Percentiles rank a stretch among this genome's conserved stretches.
Conservation (phyloP, 768 basidiomycete genomes). For the Astraeus odoratus region DNA sequence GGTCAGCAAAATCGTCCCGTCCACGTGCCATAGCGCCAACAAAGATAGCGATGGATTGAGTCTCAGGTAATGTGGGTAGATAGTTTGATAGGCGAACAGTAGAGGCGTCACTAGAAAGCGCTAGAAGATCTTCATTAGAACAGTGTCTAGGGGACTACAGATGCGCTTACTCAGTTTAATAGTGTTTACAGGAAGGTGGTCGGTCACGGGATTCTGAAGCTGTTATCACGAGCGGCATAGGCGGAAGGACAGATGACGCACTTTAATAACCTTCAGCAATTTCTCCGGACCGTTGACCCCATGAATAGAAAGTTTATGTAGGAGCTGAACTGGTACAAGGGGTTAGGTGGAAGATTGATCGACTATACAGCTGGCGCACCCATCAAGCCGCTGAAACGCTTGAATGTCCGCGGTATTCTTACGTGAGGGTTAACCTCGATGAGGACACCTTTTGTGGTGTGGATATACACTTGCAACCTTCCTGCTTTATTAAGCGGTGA, state of each 20-base stretch:
- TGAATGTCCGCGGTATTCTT: slow-evolving; percentile 96
- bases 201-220: slow-evolving; percentile 81
- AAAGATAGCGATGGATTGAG: slow-evolving; percentile 89
- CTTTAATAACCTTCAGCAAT: slow-evolving; percentile 94
- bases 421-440: slow-evolving; percentile 99
- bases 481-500: slow-evolving; percentile 98
- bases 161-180: slow-evolving; percentile 81
- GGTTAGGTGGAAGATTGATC: slow-evolving; percentile 3
- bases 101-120: slow-evolving; percentile 87
- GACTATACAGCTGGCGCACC: slow-evolving; percentile 45
- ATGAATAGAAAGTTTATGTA: slow-evolving; percentile 92
- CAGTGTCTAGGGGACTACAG: background rate
- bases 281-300: slow-evolving; percentile 97
- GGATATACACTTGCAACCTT: slow-evolving; percentile 93
- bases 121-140: slow-evolving; percentile 33
- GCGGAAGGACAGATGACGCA: slow-evolving; percentile 23
- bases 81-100: slow-evolving; percentile 76
- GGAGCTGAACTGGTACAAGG: slow-evolving; percentile 73
- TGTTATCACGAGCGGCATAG: slow-evolving; percentile 7
- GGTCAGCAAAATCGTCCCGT: slow-evolving; percentile 95
- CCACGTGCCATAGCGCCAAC: slow-evolving; percentile 99
- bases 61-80: slow-evolving; percentile 77
- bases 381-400: slow-evolving; percentile 98
- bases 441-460: slow-evolving; percentile 91
- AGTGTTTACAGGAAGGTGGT: slow-evolving; percentile 92